phyloP scores from a whole-genome alignment of 192 early-diverging fungal species.

The Spinellus fusiger region DNA sequence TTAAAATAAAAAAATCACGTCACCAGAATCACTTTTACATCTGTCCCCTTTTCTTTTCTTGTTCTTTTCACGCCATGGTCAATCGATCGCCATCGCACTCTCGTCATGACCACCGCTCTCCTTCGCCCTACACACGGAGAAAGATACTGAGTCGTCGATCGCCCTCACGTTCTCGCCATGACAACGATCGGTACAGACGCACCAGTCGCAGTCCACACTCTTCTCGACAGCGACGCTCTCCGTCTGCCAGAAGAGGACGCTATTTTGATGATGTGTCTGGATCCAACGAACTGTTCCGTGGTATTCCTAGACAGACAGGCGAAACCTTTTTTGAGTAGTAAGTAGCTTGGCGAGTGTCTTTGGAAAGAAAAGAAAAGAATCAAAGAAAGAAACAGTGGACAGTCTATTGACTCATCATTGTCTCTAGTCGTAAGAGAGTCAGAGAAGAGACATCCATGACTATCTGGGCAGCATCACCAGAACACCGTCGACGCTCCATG shows the following conservation, averaged over 20 bases:
- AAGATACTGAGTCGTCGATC: background rate
- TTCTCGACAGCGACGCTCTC: background rate
- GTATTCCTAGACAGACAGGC: slow-evolving; percentile 1
- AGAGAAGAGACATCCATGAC: slow-evolving; percentile 27
- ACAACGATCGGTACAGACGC: background rate
- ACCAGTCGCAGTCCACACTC: background rate
- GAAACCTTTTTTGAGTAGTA: slow-evolving; percentile 22
- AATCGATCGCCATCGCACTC: slow-evolving; percentile 9
- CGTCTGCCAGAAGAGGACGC: background rate
- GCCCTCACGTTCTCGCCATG: background rate
- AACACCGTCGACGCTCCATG: slow-evolving; percentile 21
- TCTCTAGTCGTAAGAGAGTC: slow-evolving; percentile 29
- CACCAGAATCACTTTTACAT: background rate
- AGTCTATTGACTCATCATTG: slow-evolving; percentile 1
- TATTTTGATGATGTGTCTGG: background rate
- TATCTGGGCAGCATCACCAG: slow-evolving; percentile 45
- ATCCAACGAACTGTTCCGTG: slow-evolving; percentile 1
- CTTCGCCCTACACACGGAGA: background rate
- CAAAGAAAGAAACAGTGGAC: too few relatives aligned
- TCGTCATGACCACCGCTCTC: background rate
- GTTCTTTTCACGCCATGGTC: background rate
- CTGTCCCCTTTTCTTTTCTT: too few relatives aligned
- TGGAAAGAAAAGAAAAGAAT: slow-evolving; percentile 1
- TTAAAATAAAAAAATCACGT: background rate
- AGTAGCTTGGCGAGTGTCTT: background rate